Base-by-base conservation (phyloP, 2,329 filamentous ascomycete species). In the Penicillium sp. region DNA sequence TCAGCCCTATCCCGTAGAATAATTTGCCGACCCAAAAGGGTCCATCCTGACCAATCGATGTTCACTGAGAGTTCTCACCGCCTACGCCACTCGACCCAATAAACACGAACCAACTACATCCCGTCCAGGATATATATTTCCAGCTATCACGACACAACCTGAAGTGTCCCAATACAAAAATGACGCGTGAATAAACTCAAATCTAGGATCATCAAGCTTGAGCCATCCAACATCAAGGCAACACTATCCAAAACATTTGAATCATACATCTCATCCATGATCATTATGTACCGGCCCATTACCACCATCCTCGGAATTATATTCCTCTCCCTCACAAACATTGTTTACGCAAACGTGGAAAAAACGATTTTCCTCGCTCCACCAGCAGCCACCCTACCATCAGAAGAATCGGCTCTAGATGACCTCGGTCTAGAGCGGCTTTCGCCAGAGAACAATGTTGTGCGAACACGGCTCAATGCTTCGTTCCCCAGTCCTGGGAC, bases 321-420 rank as follows among this genome's bases (percentile, higher is more conserved):
- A 14, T 41, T 66, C 26, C 40, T 57, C 4, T 46, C 70, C 29
- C 47, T 64, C 22, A 29, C 58, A 20, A 29, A 51, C 44, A 45
- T 62, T 27, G 57, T 50, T 6, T 35, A 53, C 22, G 91, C 89
- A 71, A 97, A 99, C 73, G 88, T 89, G 53, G 94, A 97, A 73
- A 99, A 99, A 76, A 81, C 84, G 64, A 90, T 97, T 67, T 97
- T 99, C 77, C 79, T 88, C 33, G 91, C 85, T 22, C 92, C 92
- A 11, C 69, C 77, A 29, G 73, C 79, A 29, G 73, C 84, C 66
- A 73, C 79, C 52, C 74, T 89, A 44, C 83, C 87, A 33, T 73
- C 81, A 51, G 71, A 78, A 49, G 80, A 79, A 63, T 83, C 82
- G 55, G 81, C 76, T 51, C 73, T 90, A 48, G 79, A 83, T 56